Base-by-base conservation (phyloP, 148 eudicot genomes). In the Selenicereus undatus region DNA sequence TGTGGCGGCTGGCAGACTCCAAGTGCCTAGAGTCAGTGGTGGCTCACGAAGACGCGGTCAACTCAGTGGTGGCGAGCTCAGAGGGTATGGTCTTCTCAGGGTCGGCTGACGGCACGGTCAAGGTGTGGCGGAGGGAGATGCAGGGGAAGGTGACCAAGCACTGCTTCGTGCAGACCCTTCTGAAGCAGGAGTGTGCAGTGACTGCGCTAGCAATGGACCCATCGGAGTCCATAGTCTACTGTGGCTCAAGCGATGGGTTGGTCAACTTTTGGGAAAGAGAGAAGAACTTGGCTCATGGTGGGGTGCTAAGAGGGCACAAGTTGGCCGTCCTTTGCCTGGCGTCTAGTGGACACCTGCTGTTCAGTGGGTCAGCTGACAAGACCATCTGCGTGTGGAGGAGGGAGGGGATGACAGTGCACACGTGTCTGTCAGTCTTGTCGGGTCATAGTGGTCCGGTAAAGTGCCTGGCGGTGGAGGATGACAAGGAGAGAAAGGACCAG, bases 401-500 rank as follows among this genome's bases (percentile, higher is more conserved):
- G 39, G 92, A 88, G 79, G 74, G 74, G 24, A 76, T 66, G 5
- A 66, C 68, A 0, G 82, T 78, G 42, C 96, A 90, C 81, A 82
- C 78, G 9, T 92, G 93, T 13, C 77, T 89, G 71, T 79, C 92
- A 0, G 89, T 88, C 36, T 51, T 92, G 78, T 83, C 91, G 0
- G 92, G 93, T 62, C 96, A 90, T 58, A 87, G 36, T 17, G 93
- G 93, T 56, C 93, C 93, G 11, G 92, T 92, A 56, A 92, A 90
- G 85, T 90, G 93, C 65, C 71, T 91, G 81, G 91, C 93, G 8
- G 95, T 91, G 39, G 95, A 91, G 85, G 84, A 84, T 72, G 90
- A 88, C 10, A 79, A 42, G 62, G 82, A 77, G 26, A 70, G 39
- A 11, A 84, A 80, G 35, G 71, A 4, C 9, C 64, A 32, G 43